These are phyloP conservation scores for Parachaetomium inaequale DNA, from an alignment of 495 filamentous ascomycete genomes.

Conservation along the genomic window DNA sequence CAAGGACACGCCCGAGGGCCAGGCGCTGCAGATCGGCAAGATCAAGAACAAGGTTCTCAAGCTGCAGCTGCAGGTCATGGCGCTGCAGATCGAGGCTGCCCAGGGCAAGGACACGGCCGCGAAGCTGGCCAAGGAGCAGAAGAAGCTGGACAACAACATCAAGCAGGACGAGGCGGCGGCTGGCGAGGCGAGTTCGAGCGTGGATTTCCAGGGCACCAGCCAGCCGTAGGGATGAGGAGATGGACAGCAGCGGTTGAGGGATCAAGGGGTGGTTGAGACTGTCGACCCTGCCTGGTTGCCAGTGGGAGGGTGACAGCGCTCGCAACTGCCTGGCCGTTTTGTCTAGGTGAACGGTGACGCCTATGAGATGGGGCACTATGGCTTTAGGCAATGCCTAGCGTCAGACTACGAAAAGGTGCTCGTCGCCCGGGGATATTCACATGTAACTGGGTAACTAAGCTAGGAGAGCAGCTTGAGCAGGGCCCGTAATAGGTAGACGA, in stretches of 20 bases:
- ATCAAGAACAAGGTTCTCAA: conserved; percentile 57
- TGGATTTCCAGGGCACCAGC: conserved; percentile 32
- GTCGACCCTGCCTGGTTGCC: too few relatives aligned
- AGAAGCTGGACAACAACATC: conserved; percentile 48
- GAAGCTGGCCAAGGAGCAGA: conserved; percentile 37
- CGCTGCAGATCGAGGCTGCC: conserved; percentile 35
- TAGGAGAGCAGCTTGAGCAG: too few relatives aligned
- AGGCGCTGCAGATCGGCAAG: conserved; percentile 46
- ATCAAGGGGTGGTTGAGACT: too few relatives aligned
- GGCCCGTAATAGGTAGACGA: background rate
- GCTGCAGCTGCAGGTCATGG: conserved; percentile 40
- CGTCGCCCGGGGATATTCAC: too few relatives aligned
- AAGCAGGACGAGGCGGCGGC: conserved; percentile 36
- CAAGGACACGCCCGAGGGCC: conserved; percentile 26
- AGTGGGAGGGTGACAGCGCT: too few relatives aligned
- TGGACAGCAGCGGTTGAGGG: too few relatives aligned
- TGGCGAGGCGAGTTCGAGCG: conserved; percentile 32
- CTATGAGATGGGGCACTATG: too few relatives aligned
- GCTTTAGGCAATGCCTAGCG: too few relatives aligned
- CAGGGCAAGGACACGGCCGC: conserved; percentile 35
- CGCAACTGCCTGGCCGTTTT: too few relatives aligned
- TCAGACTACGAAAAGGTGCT: too few relatives aligned
- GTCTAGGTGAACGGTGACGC: too few relatives aligned
- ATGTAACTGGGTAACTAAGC: too few relatives aligned
- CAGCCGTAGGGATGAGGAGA: conserved; percentile 5